phyloP scores from a whole-genome alignment of 441 rosid species.

The Gossypium trilobum region DNA sequence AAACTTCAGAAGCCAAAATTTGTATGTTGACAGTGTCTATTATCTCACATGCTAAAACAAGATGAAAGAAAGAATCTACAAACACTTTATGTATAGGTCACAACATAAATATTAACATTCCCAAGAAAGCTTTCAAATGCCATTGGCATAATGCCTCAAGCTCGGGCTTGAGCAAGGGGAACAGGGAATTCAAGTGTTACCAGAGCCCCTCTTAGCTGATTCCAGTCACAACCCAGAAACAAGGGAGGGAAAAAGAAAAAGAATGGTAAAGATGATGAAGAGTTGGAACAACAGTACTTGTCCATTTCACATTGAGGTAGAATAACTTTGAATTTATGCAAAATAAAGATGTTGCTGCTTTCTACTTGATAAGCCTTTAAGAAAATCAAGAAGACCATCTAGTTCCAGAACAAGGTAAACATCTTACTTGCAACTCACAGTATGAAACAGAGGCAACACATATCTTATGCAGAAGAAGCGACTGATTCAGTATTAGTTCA shows the following conservation, averaged over 20 bases:
- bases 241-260: not conserved
- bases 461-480: not conserved
- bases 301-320: not conserved
- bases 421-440: not conserved
- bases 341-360: not conserved
- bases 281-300: not conserved
- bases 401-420: not conserved
- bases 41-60: slow-evolving; percentile 1
- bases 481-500: not conserved
- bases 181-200: not conserved
- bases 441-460: not conserved
- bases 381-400: not conserved
- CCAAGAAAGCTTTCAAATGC: not conserved
- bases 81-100: not conserved
- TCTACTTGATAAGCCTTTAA: not conserved
- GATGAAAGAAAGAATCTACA: not conserved
- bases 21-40: not conserved
- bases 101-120: not conserved
- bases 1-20: not conserved
- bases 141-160: not conserved
- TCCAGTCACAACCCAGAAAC: not conserved
- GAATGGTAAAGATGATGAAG: not conserved
- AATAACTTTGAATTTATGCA: not conserved
- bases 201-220: not conserved
- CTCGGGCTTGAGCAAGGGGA: not conserved